Base-by-base conservation (phyloP, 176 grass and related monocot genomes). In the Eremochloa ophiuroides region DNA sequence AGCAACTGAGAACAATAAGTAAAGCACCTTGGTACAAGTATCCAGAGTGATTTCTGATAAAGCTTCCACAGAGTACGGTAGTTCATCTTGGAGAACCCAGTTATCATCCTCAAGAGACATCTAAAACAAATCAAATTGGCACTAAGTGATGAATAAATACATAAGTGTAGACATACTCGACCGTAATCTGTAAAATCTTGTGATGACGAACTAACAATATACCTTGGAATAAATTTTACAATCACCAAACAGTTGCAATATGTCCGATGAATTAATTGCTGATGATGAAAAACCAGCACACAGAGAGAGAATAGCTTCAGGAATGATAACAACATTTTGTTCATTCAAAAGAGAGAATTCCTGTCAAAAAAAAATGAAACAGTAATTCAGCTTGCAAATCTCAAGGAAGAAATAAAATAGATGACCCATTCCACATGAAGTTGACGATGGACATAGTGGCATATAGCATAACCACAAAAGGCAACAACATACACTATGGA, bases 261-360 rank as follows among this genome's bases (percentile, higher is more conserved):
- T 62, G 89, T 66, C 80, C 82, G 74, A 77, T 88, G 89, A 80
- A 84, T 80, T 79, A 87, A 87, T 86, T 41, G 78, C 15, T 74
- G 80, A 69, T 83, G 95, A 80, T 34, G 80, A 77, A 88, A 66
- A 94, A 53, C 92, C 92, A 89, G 83, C 78, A 84, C 87, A 98
- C 39, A 98, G 66, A 83, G 95, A 85, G 84, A 85, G 93, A 78
- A 98, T 87, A 50, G 85, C 88, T 89, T 94, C 85, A 58, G 90
- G 89, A 87, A 98, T 90, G 31, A 98, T 87, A 51, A 86, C 30
- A 37, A 87, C 90, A 87, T 81, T 92, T 87, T 80, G 80, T 55
- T 92, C 88, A 81, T 94, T 94, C 78, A 94, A 89, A 89, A 87
- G 75, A 80, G 73, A 74, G 84, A 80, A 87, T 50, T 87, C 85